phyloP scores from a whole-genome alignment of 2,329 filamentous ascomycete species.

The Simplicillium sp. region DNA sequence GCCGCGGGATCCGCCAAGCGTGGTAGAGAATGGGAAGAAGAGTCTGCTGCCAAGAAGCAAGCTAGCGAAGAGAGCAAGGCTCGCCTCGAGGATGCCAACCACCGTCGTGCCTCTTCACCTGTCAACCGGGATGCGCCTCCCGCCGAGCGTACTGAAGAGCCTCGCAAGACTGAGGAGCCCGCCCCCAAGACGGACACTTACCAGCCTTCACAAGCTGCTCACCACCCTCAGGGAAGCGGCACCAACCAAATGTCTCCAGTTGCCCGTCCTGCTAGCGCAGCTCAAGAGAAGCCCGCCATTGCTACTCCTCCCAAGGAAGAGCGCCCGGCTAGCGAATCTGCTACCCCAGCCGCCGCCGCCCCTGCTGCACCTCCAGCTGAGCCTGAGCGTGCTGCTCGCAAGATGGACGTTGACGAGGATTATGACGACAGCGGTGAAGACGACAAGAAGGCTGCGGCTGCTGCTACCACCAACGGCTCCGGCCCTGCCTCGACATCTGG shows the following conservation, averaged over 20 bases:
- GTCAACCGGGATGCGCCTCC: constrained; percentile 65
- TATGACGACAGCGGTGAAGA: constrained; percentile 94
- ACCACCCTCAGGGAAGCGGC: constrained; percentile 54
- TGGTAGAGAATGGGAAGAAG: constrained; percentile 86
- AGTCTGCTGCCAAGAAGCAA: constrained; percentile 70
- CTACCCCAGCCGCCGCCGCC: constrained; percentile 29
- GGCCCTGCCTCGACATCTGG: constrained; percentile 37
- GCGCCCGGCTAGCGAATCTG: constrained; percentile 28
- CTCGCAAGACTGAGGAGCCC: constrained; percentile 30
- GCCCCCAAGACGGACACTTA: constrained; percentile 38
- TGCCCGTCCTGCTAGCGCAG: constrained; percentile 26
- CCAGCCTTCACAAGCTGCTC: constrained; percentile 85
- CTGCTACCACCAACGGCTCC: constrained; percentile 29
- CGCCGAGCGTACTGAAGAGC: constrained; percentile 58
- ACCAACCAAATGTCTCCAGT: neutral
- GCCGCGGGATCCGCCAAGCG: constrained; percentile 75
- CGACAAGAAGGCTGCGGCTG: constrained; percentile 49
- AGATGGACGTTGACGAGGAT: constrained; percentile 96
- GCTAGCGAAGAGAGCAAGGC: constrained; percentile 82
- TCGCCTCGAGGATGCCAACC: constrained; percentile 74
- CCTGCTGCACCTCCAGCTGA: constrained; percentile 48
- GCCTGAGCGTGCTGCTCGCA: constrained; percentile 72
- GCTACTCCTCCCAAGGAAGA: constrained; percentile 46
- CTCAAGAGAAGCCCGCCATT: constrained; percentile 37
- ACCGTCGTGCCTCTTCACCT: constrained; percentile 72